Base-by-base conservation (phyloP, 306 rosid species). In the Dryas alaskensis region DNA sequence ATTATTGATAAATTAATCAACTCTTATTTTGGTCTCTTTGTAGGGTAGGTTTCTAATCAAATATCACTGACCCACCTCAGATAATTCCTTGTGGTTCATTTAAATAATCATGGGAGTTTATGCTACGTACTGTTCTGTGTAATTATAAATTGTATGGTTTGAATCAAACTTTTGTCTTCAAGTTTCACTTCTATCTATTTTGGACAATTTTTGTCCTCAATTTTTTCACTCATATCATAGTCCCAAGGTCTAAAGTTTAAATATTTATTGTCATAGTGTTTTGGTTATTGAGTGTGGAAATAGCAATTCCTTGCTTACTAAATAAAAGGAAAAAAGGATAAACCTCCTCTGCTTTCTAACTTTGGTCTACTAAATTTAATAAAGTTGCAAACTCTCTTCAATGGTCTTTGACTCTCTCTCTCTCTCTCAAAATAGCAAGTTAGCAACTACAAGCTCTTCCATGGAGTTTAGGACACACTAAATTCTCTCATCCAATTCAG, bases 341-440 rank as follows among this genome's bases (percentile, higher is more conserved):
- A 86, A 73, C 75, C 37, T 43, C 44, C 16, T 13, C 46, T 46
- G 45, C 46, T 7, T 44, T 58, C 55, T 14, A 27, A 57, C 55
- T 57, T 4, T 71, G 6, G 37, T 22, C 55, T 58, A 25, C 43
- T 10, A 27, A 58, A 45, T 72, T 44, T 13, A 22, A 72, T 72
- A 57, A 46, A 55, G 54, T 65, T 54, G 14, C 54, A 22, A 0
- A 13, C 48, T 13, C 10, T 8, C 47, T 13, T 37, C 73, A 57
- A 43, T 70, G 53, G 50, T 27, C 13, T 78, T 53, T 69, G 47
- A 19, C 43, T 44, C 47, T 57, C 5, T 48, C 72, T 66, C 31
- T 76, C 90, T 87, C 93, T 60, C 86, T 73, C 45, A 74, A 85
- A 83, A 60, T 81, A 74, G 88, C 81, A 86, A 78, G 81, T 48